These are phyloP conservation scores for Perilla frutescens DNA, from an alignment of 257 asterid species.

Conservation along the genomic window DNA sequence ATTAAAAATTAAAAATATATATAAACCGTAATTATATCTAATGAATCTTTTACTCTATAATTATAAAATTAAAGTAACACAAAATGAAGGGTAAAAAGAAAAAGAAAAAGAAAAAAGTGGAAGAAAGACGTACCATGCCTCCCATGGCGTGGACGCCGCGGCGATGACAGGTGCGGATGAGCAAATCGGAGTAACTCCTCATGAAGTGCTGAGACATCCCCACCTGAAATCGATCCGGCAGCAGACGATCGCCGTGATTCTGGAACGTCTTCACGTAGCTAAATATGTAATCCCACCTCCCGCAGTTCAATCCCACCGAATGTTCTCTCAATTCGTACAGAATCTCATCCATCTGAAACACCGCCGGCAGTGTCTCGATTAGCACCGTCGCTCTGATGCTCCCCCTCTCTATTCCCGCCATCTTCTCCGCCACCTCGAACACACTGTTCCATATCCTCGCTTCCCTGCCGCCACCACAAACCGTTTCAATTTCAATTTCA, in stretches of 20 bases:
- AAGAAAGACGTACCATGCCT: slow-evolving; percentile 62
- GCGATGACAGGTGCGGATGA: slow-evolving; percentile 81
- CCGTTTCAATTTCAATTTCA: no score
- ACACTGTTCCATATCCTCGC: slow-evolving; percentile 91
- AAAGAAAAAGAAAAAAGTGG: no score
- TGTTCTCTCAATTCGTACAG: slow-evolving; percentile 83
- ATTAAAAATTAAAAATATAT: no score
- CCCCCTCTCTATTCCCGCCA: slow-evolving; percentile 76
- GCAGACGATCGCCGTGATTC: slow-evolving; percentile 78
- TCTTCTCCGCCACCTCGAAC: slow-evolving; percentile 73
- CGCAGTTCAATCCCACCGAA: slow-evolving; percentile 87
- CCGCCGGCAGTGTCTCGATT: slow-evolving; percentile 96
- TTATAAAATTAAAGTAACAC: no score
- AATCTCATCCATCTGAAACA: slow-evolving; percentile 94
- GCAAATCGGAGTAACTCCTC: slow-evolving; percentile 85
- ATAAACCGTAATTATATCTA: no score
- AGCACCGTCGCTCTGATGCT: slow-evolving; percentile 95
- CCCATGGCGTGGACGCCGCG: slow-evolving; percentile 99
- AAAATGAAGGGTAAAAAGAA: no score
- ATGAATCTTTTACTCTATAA: no score
- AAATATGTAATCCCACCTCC: slow-evolving; percentile 97
- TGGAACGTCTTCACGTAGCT: slow-evolving; percentile 96
- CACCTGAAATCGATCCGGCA: slow-evolving; percentile 89
- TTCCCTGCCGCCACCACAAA: slow-evolving; percentile 57
- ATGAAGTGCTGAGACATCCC: slow-evolving; percentile 96